Base-by-base conservation (phyloP, 192 early-diverging fungal species). In the Entomortierella chlamydospora region DNA sequence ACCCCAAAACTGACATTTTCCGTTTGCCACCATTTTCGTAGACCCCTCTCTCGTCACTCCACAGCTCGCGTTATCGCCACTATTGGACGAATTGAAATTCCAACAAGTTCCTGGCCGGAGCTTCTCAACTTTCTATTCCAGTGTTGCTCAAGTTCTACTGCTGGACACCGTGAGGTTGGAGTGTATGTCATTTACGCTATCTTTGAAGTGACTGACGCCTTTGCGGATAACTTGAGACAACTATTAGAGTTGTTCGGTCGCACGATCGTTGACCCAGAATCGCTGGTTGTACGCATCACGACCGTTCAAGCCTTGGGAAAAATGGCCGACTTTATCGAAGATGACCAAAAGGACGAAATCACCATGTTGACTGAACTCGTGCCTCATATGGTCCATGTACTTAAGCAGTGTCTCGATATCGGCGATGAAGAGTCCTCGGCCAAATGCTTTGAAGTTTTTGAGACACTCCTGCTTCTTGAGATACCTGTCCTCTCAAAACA, bases 1-100 rank as follows among this genome's bases (percentile, higher is more conserved):
- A n/a, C n/a, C n/a, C n/a, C n/a, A n/a, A n/a, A n/a, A n/a, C n/a
- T n/a, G n/a, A n/a, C n/a, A n/a, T n/a, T n/a, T n/a, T n/a, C n/a
- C n/a, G n/a, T n/a, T 45, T 31, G 34, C 28, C 11, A 18, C 12
- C 41, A 23, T 51, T 51, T 51, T 51, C 26, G 52, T 76, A 92
- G 91, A 34, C 77, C 88, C 25, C 84, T 90, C 37, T 90, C 91
- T 8, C 90, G 94, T 50, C 93, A 95, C 76, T 85, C 91, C 17
- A 84, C 93, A 71, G 91, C 95, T 17, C 93, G 93, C 55, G 95
- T 94, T n/a, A 94, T 97, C 61, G 92, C 96, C n/a, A 89, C 93
- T 29, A 88, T 95, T 54, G 96, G 95, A 47, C 87, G 91, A 73
- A 83, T 91, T 30, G 95, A 96, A 70, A 84, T 97, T 50, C 91